These are phyloP conservation scores for Zoysia matrella DNA, from an alignment of 202 grass and related monocot genomes.

Conservation along the genomic window DNA sequence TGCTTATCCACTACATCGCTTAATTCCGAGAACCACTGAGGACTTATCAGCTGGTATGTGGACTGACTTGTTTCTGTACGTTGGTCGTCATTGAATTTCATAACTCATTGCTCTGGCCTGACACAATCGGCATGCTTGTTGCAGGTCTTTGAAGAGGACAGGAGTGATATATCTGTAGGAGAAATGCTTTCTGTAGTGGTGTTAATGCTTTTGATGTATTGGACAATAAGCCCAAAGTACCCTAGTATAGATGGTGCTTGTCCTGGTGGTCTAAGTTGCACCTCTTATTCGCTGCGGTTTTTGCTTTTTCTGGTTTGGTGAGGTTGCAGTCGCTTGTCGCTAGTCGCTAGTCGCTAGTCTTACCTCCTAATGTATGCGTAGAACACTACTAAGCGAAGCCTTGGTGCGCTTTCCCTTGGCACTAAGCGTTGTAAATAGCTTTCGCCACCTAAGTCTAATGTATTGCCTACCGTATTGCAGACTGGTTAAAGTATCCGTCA, in stretches of 20 bases:
- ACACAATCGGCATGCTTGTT: not conserved
- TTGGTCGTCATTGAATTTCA: not conserved
- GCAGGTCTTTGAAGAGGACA: slow-evolving; percentile 46
- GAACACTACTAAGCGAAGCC: slow-evolving; percentile 38
- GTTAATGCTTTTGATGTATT: slow-evolving; percentile 47
- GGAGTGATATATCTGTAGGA: slow-evolving; percentile 17
- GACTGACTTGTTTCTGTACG: not conserved
- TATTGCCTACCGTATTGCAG: slow-evolving; percentile 10
- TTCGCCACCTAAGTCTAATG: slow-evolving; percentile 33
- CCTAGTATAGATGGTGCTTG: slow-evolving; percentile 48
- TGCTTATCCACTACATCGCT: slow-evolving; percentile 33
- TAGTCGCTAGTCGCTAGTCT: not conserved
- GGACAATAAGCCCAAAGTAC: slow-evolving; percentile 48
- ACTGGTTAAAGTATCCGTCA: not conserved
- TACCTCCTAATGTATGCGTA: slow-evolving; percentile 49
- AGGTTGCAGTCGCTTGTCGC: slow-evolving; percentile 22
- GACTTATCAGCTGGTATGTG: slow-evolving; percentile 30
- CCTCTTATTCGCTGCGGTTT: slow-evolving; percentile 56
- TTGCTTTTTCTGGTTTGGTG: slow-evolving; percentile 55
- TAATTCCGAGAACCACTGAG: slow-evolving; percentile 58
- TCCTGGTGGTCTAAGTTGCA: slow-evolving; percentile 35
- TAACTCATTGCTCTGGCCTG: not conserved
- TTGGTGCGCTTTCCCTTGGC: not conserved
- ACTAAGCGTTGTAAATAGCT: slow-evolving; percentile 48
- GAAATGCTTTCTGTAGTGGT: slow-evolving; percentile 32